These are phyloP conservation scores for Colletotrichum camelliae DNA, from an alignment of 2,329 filamentous ascomycete genomes.

Conservation along the genomic window DNA sequence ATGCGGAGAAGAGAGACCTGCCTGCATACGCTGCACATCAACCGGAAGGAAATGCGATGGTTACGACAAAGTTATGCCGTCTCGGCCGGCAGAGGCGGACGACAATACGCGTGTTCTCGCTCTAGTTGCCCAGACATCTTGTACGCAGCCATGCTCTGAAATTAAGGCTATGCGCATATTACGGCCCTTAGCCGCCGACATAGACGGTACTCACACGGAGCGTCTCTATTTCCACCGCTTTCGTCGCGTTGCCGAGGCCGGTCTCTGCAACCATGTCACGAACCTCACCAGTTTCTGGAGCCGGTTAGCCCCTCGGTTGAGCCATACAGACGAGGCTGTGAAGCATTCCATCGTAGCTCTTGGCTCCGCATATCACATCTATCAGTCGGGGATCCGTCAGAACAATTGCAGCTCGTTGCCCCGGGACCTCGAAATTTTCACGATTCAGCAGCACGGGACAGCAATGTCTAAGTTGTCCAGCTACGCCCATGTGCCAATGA, in stretches of 20 bases:
- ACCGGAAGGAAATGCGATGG: conserved; percentile 40
- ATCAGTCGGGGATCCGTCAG: conserved; percentile 16
- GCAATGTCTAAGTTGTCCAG: conserved; percentile 33
- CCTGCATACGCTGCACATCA: conserved; percentile 37
- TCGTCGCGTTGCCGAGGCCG: conserved; percentile 32
- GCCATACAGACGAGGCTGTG: conserved; percentile 32
- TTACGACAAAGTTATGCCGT: conserved; percentile 30
- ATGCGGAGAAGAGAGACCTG: conserved; percentile 39
- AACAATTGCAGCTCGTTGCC: conserved; percentile 21
- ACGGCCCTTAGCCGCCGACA: conserved; percentile 38
- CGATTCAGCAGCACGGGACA: conserved; percentile 42
- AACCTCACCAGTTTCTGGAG: conserved; percentile 35
- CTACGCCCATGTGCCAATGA: conserved; percentile 24
- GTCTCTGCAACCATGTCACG: conserved; percentile 31
- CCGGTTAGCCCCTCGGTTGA: conserved; percentile 33
- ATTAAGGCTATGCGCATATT: conserved; percentile 16
- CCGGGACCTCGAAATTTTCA: conserved; percentile 38
- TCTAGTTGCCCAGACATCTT: background rate
- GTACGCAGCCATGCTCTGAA: background rate
- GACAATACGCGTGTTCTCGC: background rate
- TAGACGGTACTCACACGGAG: conserved; percentile 38
- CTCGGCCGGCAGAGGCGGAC: background rate
- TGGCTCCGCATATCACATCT: conserved; percentile 34
- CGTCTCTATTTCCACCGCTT: conserved; percentile 40
- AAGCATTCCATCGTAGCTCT: conserved; percentile 39